Evolutionary conservation across 2,329 filamentous ascomycete species (phyloP).

Genomic region (Cercospora beticola): DNA sequence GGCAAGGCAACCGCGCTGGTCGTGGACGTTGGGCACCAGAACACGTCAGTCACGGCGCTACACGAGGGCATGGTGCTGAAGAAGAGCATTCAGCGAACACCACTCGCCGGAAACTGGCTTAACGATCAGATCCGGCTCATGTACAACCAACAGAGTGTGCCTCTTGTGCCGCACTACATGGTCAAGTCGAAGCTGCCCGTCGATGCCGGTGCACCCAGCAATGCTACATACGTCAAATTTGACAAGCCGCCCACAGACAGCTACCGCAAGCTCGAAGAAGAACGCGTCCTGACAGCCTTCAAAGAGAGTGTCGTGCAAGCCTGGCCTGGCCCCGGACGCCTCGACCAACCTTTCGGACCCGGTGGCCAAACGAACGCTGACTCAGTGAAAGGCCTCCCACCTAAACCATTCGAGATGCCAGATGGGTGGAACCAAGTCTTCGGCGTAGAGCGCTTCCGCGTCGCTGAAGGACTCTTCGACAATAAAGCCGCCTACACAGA

Average conservation of each 20-base stretch:
- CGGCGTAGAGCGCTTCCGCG: slow-evolving; percentile 79
- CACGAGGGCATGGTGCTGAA: slow-evolving; percentile 94
- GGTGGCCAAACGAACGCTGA: slow-evolving; percentile 68
- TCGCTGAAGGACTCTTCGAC: slow-evolving; percentile 89
- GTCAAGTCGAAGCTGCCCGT: slow-evolving; percentile 85
- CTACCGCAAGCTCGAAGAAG: slow-evolving; percentile 83
- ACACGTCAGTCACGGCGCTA: slow-evolving; percentile 84
- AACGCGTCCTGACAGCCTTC: slow-evolving; percentile 90
- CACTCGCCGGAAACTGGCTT: slow-evolving; percentile 83
- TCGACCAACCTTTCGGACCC: slow-evolving; percentile 49
- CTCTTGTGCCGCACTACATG: slow-evolving; percentile 80
- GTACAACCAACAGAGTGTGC: slow-evolving; percentile 70
- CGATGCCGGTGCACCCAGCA: slow-evolving; percentile 76
- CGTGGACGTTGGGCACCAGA: slow-evolving; percentile 85
- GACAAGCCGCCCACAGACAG: slow-evolving; percentile 61
- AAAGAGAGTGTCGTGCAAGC: slow-evolving; percentile 96
- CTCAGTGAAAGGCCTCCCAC: slow-evolving; percentile 67
- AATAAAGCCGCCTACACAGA: slow-evolving; percentile 67
- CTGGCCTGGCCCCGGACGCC: slow-evolving; percentile 77
- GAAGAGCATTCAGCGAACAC: slow-evolving; percentile 77
- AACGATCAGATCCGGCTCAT: slow-evolving; percentile 82
- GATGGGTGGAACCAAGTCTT: slow-evolving; percentile 97
- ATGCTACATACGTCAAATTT: slow-evolving; percentile 73
- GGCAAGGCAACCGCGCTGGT: slow-evolving; percentile 93
- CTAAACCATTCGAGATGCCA: slow-evolving; percentile 92